These are phyloP conservation scores for Hymenoscyphus fraxineus DNA, from an alignment of 2,329 filamentous ascomycete species.

Conservation along the genomic window DNA sequence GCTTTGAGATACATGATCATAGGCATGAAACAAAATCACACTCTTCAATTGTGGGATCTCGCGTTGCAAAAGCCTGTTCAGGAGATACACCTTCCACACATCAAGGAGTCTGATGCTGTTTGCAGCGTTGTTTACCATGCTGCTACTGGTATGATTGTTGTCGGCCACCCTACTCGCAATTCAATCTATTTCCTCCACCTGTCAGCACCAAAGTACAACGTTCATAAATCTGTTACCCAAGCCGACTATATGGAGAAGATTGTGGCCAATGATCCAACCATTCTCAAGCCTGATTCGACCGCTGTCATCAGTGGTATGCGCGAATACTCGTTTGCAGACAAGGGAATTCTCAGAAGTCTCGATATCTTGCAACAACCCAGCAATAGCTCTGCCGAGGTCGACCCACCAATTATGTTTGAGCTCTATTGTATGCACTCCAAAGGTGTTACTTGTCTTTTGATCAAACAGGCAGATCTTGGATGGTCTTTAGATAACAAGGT, in stretches of 20 bases:
- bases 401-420: constrained; percentile 80
- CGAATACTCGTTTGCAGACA: constrained; percentile 87
- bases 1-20: constrained; percentile 94
- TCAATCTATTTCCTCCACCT: constrained; percentile 96
- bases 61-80: constrained; percentile 92
- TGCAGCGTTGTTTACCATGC: constrained; percentile 96
- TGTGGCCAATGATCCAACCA: constrained; percentile 63
- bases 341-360: constrained; percentile 82
- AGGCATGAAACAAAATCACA: constrained; percentile 98
- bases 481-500: constrained; percentile 92
- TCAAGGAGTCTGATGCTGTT: constrained; percentile 94
- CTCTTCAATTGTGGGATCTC: constrained; percentile 96
- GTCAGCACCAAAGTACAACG: constrained; percentile 87
- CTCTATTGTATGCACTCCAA: constrained; percentile 97
- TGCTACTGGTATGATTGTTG: constrained; percentile 84
- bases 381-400: constrained; percentile 53
- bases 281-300: constrained; percentile 87
- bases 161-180: constrained; percentile 94
- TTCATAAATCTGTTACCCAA: constrained; percentile 75
- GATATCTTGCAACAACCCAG: constrained; percentile 77
- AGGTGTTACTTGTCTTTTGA: constrained; percentile 83
- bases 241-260: constrained; percentile 81
- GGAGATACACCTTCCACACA: constrained; percentile 93
- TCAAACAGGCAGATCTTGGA: constrained; percentile 85
- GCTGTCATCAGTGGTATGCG: constrained; percentile 96